Evolutionary conservation across 768 basidiomycete genomes (phyloP), one percentile per base, ranked within the genome.

Genomic region (Suillus americanus): DNA sequence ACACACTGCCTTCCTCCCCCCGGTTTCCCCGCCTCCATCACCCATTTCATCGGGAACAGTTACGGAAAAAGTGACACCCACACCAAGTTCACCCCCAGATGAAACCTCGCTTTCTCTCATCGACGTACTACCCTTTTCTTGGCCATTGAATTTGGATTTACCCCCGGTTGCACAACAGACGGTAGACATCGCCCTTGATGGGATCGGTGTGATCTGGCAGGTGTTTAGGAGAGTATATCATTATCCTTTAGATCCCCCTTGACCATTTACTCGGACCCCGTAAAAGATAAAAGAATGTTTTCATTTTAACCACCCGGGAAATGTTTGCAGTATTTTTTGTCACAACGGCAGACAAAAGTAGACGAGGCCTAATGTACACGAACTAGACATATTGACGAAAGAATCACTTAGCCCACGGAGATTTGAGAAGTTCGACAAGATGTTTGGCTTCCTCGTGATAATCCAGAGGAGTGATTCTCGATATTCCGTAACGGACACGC

Each of bases 401-500:
- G 16, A 41, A 59, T 59, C 62, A 81, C 67, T 74, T 71, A 14
- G 83, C 86, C 89, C 87, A 91, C n/a, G 78, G 71, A 10, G 83
- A 83, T 62, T 82, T 81, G 65, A 96, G 80, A 55, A 85, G 73
- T 62, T 90, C 85, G 37, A 84, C 79, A 64, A 94, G 78, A 28
- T 80, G 72, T 55, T 81, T 79, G 10, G 83, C 87, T 75, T 89
- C 94, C 74, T 84, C 86, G 62, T 81, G 81, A 73, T 89, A 96
- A 71, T 97, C 85, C 46, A 94, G 73, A 18, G 81, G 78, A 51
- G 74, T 77, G 13, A 93, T 89, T 61, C 82, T 85, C 59, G 87
- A 85, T 70, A 95, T 90, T 5, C 90, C 91, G 71, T 95, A 97
- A 43, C 94, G 87, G 54, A 93, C 87, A 28, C 95, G 89, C 3